Evolutionary conservation across 305 asterid species (phyloP), one percentile per base, ranked within the genome.

Genomic region (Fraxinus latifolia): DNA sequence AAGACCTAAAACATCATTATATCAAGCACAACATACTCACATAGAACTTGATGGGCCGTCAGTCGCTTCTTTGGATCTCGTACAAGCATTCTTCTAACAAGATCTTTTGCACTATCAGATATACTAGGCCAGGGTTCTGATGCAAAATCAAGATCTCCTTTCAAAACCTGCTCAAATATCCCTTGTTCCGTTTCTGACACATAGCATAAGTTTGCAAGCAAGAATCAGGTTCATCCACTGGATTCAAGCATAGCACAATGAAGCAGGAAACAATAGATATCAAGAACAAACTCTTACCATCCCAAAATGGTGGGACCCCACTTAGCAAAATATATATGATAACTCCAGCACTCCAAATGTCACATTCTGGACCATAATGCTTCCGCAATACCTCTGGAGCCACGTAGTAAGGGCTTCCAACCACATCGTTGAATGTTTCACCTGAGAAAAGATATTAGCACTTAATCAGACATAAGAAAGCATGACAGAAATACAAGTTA

Each of bases 341-440:
- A 80, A 94, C 97, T 80, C 98, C 98, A 21, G 98, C 97, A 83
- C 98, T 94, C 98, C 98, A 94, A 71, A 94, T 90, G 87, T 94
- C 98, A 83, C 97, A 93, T 84, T 92, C 98, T 80, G 80, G 94
- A 79, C 97, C 94, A 81, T 94, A 94, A 82, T 82, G 88, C 89
- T 93, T 94, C 87, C 82, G 84, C 78, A 95, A 85, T 79, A 93
- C 97, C 84, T 95, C 98, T 8, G 97, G 97, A 7, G 98, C 97
- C 39, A 95, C 97, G 19, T 95, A 95, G 82, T 92, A 95, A 39
- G 98, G 97, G 86, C 97, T 95, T 83, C 98, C 98, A 42, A 93
- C 97, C 36, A 93, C 95, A 85, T 95, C 98, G 44, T 9, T 83
- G 80, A 93, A 93, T 79, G 72, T 87, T 58, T 93, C 97, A 25